Conservation (phyloP, 257 asterid genomes). For the Lycium ferocissimum region DNA sequence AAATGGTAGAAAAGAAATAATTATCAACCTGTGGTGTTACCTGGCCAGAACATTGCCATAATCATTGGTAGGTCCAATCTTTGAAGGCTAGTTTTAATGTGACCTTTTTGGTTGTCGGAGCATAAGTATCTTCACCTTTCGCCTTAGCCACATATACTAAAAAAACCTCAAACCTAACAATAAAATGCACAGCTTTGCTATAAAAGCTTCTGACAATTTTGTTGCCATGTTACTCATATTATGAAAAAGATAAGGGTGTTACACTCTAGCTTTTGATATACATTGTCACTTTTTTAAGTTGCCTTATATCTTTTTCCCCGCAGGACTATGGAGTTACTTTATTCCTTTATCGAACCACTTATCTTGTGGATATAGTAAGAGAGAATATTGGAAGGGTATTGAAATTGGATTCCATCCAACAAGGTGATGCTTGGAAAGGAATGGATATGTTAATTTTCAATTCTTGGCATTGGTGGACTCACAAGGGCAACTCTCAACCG, state of each 20-base stretch:
- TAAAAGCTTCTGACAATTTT: constrained; percentile 9
- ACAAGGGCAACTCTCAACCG: constrained; percentile 70
- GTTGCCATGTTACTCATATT: neutral
- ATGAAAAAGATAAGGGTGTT: neutral
- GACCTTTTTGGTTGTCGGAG: neutral
- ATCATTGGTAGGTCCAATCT: constrained; percentile 29
- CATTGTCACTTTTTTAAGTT: neutral
- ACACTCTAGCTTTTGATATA: neutral
- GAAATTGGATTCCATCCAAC: constrained; percentile 62
- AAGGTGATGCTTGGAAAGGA: constrained; percentile 78
- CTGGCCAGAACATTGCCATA: constrained; percentile 16
- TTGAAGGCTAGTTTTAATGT: constrained; percentile 13
- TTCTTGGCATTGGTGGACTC: constrained; percentile 96
- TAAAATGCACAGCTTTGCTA: neutral
- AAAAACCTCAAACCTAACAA: neutral
- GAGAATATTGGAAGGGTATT: constrained; percentile 62
- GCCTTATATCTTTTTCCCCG: neutral
- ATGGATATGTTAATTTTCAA: constrained; percentile 82
- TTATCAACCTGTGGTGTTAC: neutral
- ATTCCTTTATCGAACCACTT: constrained; percentile 60
- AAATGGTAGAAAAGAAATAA: neutral
- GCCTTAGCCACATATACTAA: neutral
- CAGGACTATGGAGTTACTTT: constrained; percentile 72
- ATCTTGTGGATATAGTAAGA: constrained; percentile 69
- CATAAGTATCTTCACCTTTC: constrained; percentile 14